Evolutionary conservation across 2,329 filamentous ascomycete species (phyloP), one percentile per base, ranked within the genome.

Genomic region (Biscogniauxia marginata): DNA sequence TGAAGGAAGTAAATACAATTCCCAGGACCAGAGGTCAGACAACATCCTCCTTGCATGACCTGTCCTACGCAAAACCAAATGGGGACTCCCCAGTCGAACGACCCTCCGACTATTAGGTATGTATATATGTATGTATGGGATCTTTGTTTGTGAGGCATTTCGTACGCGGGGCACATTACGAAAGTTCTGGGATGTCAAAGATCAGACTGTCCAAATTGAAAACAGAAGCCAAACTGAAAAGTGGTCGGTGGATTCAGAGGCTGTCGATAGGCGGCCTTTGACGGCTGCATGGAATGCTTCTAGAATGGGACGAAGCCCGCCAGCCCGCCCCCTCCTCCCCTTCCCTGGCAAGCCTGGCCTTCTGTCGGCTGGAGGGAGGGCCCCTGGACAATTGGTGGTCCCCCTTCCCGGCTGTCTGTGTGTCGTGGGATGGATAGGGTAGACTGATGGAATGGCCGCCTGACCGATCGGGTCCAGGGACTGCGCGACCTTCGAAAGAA

Each of bases 271-370:
- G 44, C 30, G 44, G 20, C 11, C n/a, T 9, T 22, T 22, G 50
- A 47, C 43, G 52, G 55, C 63, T 65, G 66, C 66, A 68, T 67
- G 54, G 66, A 68, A 68, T 61, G 57, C 61, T 67, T 68, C 65
- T 66, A 68, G 66, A 68, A 67, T 57, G 48, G 54, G 24, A 53
- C 48, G 45, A 55, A 39, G 30, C 30, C 30, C 30, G 30, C 30
- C 30, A 30, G 25, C 25, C 3, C 25, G 25, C 25, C 25, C 30
- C 46, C 56, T 62, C 61, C 55, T 43, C 44, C 58, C 55, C 59
- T 56, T 57, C 58, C 59, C 57, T 55, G 39, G 53, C 52, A 54
- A 45, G 61, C 52, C 30, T 39, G 30, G 30, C 30, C 9, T 11
- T 39, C 49, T 46, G 46, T 58, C 55, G 60, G 44, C 50, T 24